Conservation (phyloP, 1,284 basidiomycete species). For the Trichosporon sp. region DNA sequence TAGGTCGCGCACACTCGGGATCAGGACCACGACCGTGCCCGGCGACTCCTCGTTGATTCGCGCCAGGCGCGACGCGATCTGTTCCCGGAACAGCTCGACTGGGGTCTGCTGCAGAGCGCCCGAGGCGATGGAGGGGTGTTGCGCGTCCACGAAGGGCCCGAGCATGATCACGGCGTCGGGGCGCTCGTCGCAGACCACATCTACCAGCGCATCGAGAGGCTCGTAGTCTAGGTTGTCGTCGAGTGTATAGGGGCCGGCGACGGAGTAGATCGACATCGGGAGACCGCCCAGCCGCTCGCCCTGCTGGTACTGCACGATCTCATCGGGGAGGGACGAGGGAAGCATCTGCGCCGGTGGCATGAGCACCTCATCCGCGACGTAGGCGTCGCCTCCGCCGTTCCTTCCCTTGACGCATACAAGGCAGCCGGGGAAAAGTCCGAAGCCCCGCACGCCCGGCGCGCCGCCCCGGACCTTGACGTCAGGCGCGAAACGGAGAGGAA, state of each 20-base stretch:
- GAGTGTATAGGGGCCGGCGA: conserved; percentile 78
- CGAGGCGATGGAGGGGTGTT: conserved; percentile 70
- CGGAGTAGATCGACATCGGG: conserved; percentile 69
- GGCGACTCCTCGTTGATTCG: conserved; percentile 67
- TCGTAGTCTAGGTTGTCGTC: conserved; percentile 76
- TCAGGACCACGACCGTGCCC: conserved; percentile 69
- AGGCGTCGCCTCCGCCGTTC: conserved; percentile 87
- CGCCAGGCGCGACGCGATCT: conserved; percentile 67
- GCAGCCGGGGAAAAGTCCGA: conserved; percentile 85
- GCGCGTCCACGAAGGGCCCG: conserved; percentile 83
- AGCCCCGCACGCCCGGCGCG: conserved; percentile 65
- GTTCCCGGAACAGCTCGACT: conserved; percentile 67
- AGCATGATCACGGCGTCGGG: conserved; percentile 81
- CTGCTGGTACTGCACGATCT: conserved; percentile 50
- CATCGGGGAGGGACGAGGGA: conserved; percentile 44
- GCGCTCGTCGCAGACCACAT: conserved; percentile 63
- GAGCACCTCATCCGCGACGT: conserved; percentile 80
- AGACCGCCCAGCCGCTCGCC: conserved; percentile 53
- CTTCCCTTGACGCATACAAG: conserved; percentile 84
- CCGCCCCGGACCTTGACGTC: conserved; percentile 68
- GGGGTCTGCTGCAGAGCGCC: conserved; percentile 73
- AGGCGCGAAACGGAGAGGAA: conserved; percentile 69
- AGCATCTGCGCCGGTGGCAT: conserved; percentile 59
- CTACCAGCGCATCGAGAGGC: conserved; percentile 67
- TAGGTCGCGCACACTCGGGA: conserved; percentile 82